These are phyloP conservation scores for Heteromeles arbutifolia DNA, from an alignment of 306 rosid species.

Conservation along the genomic window DNA sequence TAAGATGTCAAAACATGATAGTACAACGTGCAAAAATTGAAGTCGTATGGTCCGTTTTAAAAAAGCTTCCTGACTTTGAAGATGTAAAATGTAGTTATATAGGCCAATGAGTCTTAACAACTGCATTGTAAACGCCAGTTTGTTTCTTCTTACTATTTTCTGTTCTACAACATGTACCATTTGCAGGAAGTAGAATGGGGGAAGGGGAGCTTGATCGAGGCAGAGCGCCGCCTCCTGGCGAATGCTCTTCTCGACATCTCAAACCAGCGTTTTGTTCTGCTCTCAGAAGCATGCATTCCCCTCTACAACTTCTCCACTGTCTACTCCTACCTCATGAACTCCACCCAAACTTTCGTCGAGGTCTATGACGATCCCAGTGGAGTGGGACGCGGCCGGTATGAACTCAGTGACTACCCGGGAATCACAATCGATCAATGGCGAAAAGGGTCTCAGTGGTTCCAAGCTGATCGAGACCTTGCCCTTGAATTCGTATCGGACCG, in stretches of 20 bases:
- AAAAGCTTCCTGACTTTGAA: too few relatives aligned
- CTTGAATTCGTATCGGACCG: constrained; percentile 12
- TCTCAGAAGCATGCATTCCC: constrained; percentile 20
- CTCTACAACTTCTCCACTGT: constrained; percentile 17
- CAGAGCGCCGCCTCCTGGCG: constrained; percentile 11
- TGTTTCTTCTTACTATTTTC: not conserved
- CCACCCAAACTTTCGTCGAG: constrained; percentile 3
- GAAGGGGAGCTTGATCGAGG: not conserved
- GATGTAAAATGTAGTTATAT: too few relatives aligned
- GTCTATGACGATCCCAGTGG: constrained; percentile 18
- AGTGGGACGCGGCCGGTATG: constrained; percentile 22
- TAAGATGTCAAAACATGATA: too few relatives aligned
- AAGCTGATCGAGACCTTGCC: constrained; percentile 18
- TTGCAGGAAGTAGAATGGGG: constrained; percentile 17
- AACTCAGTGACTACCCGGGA: not conserved
- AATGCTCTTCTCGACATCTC: constrained; percentile 20
- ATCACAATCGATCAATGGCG: constrained; percentile 25
- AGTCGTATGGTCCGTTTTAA: too few relatives aligned
- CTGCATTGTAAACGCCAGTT: too few relatives aligned
- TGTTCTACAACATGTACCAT: not conserved
- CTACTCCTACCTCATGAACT: constrained; percentile 10
- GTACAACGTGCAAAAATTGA: too few relatives aligned
- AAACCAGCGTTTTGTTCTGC: constrained; percentile 19
- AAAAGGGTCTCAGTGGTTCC: constrained; percentile 30
- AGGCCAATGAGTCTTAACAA: too few relatives aligned